Evolutionary conservation across 331 rosid genomes (phyloP).

Genomic region (Pyrus hybrid): DNA sequence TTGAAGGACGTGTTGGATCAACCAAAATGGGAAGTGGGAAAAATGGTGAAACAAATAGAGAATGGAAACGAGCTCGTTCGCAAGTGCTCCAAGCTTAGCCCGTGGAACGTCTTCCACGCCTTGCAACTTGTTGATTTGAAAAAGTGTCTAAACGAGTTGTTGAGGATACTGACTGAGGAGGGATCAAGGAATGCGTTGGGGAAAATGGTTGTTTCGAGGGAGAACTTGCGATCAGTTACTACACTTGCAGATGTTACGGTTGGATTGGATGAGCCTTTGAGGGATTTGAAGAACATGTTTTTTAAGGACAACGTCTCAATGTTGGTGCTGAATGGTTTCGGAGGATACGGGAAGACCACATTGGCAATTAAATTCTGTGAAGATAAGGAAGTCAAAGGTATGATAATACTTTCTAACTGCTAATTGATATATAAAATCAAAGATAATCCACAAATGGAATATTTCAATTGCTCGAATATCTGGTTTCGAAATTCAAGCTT

Average conservation of each 20-base stretch:
- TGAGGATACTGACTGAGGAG: background rate
- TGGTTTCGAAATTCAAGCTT: no score
- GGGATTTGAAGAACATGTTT: slow-evolving; percentile 27
- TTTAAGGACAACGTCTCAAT: background rate
- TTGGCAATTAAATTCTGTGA: slow-evolving; percentile 12
- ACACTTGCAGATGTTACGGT: background rate
- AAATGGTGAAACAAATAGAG: background rate
- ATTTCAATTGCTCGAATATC: no score
- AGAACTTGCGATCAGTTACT: background rate
- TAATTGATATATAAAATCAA: no score
- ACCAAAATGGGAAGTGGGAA: background rate
- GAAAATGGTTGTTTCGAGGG: no score
- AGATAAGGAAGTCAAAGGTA: background rate
- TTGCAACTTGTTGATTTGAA: background rate
- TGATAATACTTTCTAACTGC: no score
- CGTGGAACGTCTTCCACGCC: background rate
- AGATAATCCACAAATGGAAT: no score
- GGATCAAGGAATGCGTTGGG: background rate
- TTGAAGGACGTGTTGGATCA: background rate
- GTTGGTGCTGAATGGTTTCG: slow-evolving; percentile 42
- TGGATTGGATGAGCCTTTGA: background rate
- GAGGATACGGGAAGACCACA: slow-evolving; percentile 44
- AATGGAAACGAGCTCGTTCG: background rate
- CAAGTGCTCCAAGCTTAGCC: background rate
- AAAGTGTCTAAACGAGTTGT: background rate